Conservation (phyloP, 148 eudicot species). For the Camellia japonica region DNA sequence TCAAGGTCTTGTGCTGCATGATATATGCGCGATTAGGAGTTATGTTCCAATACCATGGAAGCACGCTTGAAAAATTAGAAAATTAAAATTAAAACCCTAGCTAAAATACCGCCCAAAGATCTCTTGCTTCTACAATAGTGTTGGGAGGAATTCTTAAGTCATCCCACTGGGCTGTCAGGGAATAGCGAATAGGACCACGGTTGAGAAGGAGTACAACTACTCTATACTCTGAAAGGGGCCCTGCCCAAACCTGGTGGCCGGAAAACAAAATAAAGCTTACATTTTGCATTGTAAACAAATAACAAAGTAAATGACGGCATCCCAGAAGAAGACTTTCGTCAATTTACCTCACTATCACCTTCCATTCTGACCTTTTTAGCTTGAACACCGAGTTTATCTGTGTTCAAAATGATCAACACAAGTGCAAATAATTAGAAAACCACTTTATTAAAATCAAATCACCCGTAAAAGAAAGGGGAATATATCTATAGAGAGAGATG, state of each 20-base stretch:
- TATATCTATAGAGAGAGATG: neutral
- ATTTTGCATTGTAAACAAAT: neutral
- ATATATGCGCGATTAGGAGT: neutral
- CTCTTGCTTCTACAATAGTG: slow-evolving; percentile 54
- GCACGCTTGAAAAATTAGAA: neutral
- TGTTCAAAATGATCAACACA: slow-evolving; percentile 18
- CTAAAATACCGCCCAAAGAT: slow-evolving; percentile 62
- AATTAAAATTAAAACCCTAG: neutral
- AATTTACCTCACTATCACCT: slow-evolving; percentile 63
- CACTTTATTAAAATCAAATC: neutral
- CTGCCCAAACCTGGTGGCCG: slow-evolving; percentile 67
- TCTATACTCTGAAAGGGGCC: slow-evolving; percentile 58
- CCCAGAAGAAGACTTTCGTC: neutral
- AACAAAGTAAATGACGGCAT: too few relatives aligned
- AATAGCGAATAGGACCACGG: slow-evolving; percentile 26
- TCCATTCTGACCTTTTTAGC: slow-evolving; percentile 70
- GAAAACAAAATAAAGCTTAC: neutral
- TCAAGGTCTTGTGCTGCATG: slow-evolving; percentile 58
- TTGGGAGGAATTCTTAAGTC: slow-evolving; percentile 59
- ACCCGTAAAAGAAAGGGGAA: neutral
- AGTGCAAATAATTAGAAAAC: neutral
- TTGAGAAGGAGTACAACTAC: slow-evolving; percentile 63
- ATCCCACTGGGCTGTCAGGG: slow-evolving; percentile 71
- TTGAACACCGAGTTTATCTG: slow-evolving; percentile 79
- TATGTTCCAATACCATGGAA: neutral